Percentiles rank a stretch among this genome's conserved stretches.
phyloP scores from a whole-genome alignment of 768 basidiomycete species.

The Leucogyrophana mollusca region DNA sequence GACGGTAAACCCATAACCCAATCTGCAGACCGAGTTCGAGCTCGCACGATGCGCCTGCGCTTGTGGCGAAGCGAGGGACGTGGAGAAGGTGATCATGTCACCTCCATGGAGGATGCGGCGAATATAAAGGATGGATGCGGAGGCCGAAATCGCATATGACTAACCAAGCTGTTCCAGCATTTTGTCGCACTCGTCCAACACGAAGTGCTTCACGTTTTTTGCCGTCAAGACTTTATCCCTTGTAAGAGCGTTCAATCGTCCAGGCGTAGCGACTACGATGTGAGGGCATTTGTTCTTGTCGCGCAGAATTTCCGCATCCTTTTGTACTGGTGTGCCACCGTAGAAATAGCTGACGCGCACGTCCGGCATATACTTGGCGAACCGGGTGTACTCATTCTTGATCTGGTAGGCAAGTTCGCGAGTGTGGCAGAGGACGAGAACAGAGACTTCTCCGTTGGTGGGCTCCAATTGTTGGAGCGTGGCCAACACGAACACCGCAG shows the following conservation, averaged over 20 bases:
- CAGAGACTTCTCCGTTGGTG: slow-evolving; percentile 96
- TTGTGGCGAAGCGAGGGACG: slow-evolving; percentile 35
- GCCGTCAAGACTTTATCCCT: slow-evolving; percentile 95
- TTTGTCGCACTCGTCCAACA: slow-evolving; percentile 99
- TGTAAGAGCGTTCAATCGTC: slow-evolving; percentile 92
- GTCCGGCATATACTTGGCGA: slow-evolving; percentile 99
- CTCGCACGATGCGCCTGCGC: slow-evolving; percentile 38
- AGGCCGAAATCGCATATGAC: slow-evolving; percentile 81
- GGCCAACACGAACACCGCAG: slow-evolving; percentile 97
- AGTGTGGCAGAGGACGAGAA: slow-evolving; percentile 97
- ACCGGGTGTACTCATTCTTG: slow-evolving; percentile 99
- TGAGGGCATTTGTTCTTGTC: slow-evolving; percentile 98
- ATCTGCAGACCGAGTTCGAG: slow-evolving; percentile 37
- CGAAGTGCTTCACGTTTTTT: slow-evolving; percentile 98
- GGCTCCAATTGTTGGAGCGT: slow-evolving; percentile 98
- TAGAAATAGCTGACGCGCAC: slow-evolving; percentile 98
- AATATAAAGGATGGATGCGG: slow-evolving; percentile 52
- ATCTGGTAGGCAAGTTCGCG: slow-evolving; percentile 99
- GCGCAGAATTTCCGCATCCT: slow-evolving; percentile 91
- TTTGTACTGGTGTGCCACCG: slow-evolving; percentile 91
- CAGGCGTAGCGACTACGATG: slow-evolving; percentile 97
- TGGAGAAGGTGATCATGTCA: slow-evolving; percentile 36
- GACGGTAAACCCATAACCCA: slow-evolving; percentile 34
- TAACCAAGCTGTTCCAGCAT: slow-evolving; percentile 99
- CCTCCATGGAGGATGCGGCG: slow-evolving; percentile 42